Evolutionary conservation across 2,329 filamentous ascomycete species (phyloP).

Genomic region (Claviceps africana): DNA sequence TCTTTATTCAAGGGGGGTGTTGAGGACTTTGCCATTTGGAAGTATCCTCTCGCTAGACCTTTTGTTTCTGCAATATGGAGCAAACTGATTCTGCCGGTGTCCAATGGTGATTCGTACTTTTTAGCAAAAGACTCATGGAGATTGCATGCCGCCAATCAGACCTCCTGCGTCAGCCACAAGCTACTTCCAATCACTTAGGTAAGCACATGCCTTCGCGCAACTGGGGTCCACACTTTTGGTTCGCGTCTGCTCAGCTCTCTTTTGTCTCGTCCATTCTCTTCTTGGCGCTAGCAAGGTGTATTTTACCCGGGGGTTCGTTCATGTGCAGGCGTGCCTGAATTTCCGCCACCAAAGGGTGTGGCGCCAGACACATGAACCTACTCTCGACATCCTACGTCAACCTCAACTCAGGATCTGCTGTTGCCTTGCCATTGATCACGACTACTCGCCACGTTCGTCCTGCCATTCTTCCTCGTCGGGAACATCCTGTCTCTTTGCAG

Average conservation of each 20-base stretch:
- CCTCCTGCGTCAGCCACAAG: too few relatives aligned
- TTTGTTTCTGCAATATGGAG: too few relatives aligned
- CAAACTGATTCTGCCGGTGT: too few relatives aligned
- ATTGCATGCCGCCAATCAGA: too few relatives aligned
- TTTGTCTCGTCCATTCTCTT: too few relatives aligned
- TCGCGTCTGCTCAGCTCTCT: neutral
- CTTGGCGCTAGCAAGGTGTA: neutral
- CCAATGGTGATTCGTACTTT: too few relatives aligned
- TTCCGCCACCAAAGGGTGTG: conserved; percentile 1
- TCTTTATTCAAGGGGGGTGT: too few relatives aligned
- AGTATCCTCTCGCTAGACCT: too few relatives aligned
- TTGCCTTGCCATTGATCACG: neutral
- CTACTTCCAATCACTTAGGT: too few relatives aligned
- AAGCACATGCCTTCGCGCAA: too few relatives aligned
- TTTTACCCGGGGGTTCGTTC: neutral
- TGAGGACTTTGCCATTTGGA: too few relatives aligned
- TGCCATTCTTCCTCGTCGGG: neutral
- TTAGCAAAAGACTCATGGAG: too few relatives aligned
- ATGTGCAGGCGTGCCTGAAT: neutral
- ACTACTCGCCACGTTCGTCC: neutral
- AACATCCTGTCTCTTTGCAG: neutral
- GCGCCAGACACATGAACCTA: neutral
- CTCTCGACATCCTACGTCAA: conserved; percentile 1
- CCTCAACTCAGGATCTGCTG: neutral
- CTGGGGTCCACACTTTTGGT: neutral